Percentiles rank a stretch among this genome's conserved stretches.
phyloP scores from a whole-genome alignment of 768 basidiomycete genomes.

The Gelatoporia subvermispora region DNA sequence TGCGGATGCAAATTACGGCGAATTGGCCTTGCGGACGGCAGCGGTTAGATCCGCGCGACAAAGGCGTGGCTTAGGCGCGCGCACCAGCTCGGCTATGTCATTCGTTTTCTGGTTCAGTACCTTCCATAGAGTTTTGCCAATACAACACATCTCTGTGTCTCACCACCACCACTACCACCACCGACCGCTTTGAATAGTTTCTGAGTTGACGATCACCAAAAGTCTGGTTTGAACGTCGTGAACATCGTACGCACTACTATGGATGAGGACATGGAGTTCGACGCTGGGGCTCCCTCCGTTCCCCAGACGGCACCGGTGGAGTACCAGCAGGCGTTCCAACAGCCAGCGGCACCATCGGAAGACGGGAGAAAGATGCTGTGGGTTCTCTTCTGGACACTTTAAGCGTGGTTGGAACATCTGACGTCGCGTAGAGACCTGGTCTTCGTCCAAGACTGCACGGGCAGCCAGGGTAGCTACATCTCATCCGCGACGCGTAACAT shows the following conservation, averaged over 20 bases:
- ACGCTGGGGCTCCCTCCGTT: constrained; percentile 30
- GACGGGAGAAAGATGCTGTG: constrained; percentile 70
- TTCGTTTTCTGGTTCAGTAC: constrained; percentile 5
- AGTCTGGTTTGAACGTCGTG: background rate
- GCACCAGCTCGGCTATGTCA: background rate
- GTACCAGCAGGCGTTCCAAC: constrained; percentile 28
- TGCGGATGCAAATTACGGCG: background rate
- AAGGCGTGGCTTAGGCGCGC: constrained; percentile 21
- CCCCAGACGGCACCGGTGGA: constrained; percentile 30
- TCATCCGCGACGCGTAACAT: constrained; percentile 96
- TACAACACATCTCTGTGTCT: constrained; percentile 7
- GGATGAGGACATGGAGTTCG: constrained; percentile 81
- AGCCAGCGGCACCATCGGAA: constrained; percentile 30
- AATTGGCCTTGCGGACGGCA: background rate
- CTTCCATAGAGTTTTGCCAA: constrained; percentile 15
- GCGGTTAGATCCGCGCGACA: constrained; percentile 23
- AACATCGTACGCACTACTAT: constrained; percentile 32
- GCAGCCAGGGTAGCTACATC: constrained; percentile 86
- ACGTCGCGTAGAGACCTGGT: constrained; percentile 69
- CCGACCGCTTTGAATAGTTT: background rate
- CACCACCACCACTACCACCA: constrained; percentile 10
- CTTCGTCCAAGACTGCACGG: constrained; percentile 94
- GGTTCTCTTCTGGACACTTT: constrained; percentile 25
- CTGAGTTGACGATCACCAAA: background rate
- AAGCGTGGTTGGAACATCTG: background rate